Percentiles rank a stretch among this genome's conserved stretches.
phyloP scores from a whole-genome alignment of 192 early-diverging fungal genomes.

The Backusella circina region DNA sequence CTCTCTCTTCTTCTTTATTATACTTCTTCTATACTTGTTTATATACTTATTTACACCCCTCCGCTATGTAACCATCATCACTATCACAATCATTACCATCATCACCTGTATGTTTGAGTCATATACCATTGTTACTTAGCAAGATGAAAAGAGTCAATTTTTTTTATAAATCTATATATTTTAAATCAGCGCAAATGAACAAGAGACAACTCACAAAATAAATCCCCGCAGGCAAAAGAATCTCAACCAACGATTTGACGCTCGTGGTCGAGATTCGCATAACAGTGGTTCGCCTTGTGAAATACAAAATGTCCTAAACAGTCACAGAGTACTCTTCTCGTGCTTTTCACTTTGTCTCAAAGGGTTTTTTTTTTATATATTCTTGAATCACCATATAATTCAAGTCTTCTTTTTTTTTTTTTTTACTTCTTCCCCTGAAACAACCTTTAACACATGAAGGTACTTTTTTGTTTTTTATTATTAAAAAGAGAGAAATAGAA shows the following conservation, averaged over 20 bases:
- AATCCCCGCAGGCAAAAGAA: not conserved
- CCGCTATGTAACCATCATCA: too few species aligned
- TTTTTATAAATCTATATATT: not conserved
- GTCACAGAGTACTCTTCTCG: not conserved
- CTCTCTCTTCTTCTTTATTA: too few species aligned
- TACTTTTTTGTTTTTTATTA: not conserved
- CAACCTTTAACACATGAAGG: not conserved
- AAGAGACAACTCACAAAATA: not conserved
- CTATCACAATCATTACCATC: too few species aligned
- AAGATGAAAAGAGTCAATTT: not conserved
- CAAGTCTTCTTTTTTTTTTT: not conserved
- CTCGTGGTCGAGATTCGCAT: not conserved
- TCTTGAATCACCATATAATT: not conserved
- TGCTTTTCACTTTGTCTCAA: not conserved
- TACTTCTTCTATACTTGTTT: too few species aligned
- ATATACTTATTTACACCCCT: too few species aligned
- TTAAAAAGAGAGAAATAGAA: not conserved
- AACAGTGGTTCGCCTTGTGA: not conserved
- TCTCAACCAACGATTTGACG: not conserved
- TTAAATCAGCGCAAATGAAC: not conserved
- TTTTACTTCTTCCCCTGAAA: not conserved
- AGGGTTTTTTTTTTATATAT: not conserved
- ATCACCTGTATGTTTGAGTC: too few species aligned
- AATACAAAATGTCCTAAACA: not conserved
- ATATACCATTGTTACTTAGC: too few species aligned